A percentile compares a stretch with the other conserved stretches of the same genome.
phyloP scores from a whole-genome alignment of 805 yeast genomes.

The Kluyveromyces starmeri region DNA sequence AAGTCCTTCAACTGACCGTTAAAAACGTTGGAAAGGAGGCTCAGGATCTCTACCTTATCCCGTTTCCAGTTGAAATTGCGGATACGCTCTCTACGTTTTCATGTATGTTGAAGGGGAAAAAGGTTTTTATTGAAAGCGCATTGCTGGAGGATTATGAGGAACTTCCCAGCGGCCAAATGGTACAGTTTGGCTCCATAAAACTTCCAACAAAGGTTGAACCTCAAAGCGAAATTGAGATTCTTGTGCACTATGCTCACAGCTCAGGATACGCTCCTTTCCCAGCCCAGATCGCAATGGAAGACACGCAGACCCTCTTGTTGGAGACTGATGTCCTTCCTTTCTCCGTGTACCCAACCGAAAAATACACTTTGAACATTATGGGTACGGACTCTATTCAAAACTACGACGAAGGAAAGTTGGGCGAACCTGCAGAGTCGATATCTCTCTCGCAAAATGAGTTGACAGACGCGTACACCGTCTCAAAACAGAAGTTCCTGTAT shows the following conservation, averaged over 20 bases:
- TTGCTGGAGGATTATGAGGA: conserved; percentile 19
- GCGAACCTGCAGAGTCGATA: conserved; percentile 32
- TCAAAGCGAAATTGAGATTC: conserved; percentile 41
- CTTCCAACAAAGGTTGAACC: conserved; percentile 65
- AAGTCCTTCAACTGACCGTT: conserved; percentile 44
- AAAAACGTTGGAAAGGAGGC: conserved; percentile 53
- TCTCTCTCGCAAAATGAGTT: conserved; percentile 49
- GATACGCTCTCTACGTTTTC: conserved; percentile 39
- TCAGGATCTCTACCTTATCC: conserved; percentile 44
- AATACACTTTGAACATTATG: conserved; percentile 35
- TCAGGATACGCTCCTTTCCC: conserved; percentile 55
- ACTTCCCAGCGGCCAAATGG: conserved; percentile 18
- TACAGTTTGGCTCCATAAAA: conserved; percentile 38
- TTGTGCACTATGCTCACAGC: conserved; percentile 41
- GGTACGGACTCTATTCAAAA: conserved; percentile 22
- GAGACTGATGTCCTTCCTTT: conserved; percentile 46
- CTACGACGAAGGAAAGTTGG: conserved; percentile 27
- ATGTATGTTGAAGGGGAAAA: conserved; percentile 27
- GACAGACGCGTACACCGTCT: conserved; percentile 36
- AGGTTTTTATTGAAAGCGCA: conserved; percentile 20
- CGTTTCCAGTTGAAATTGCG: conserved; percentile 42
- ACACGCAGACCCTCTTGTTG: conserved; percentile 50
- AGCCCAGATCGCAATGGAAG: conserved; percentile 46
- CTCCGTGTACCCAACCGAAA: conserved; percentile 55
- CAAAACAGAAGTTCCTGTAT: conserved; percentile 50